Conservation (phyloP, 805 yeast species). For the Sugiyamaella qingdaonensis region DNA sequence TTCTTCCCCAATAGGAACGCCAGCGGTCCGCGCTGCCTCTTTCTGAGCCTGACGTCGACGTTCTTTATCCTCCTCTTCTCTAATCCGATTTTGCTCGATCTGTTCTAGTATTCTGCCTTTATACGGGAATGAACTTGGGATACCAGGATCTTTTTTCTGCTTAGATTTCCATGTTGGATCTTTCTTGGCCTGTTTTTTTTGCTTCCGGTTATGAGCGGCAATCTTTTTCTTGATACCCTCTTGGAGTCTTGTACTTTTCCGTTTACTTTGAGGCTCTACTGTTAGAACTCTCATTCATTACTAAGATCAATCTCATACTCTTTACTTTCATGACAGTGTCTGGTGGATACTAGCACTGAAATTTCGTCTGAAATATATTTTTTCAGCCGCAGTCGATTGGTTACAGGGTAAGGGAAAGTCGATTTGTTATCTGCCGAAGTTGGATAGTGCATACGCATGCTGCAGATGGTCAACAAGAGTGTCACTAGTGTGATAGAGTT, state of each 20-base stretch:
- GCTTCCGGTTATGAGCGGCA: constrained; percentile 84
- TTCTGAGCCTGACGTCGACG: constrained; percentile 35
- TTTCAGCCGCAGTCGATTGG: too few species aligned
- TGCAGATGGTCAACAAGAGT: too few species aligned
- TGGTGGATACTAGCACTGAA: too few species aligned
- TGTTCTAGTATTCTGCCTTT: constrained; percentile 70
- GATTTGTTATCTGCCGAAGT: too few species aligned
- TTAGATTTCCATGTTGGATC: constrained; percentile 93
- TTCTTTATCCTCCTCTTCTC: constrained; percentile 38
- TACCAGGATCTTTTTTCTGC: constrained; percentile 83
- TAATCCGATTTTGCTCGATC: constrained; percentile 48
- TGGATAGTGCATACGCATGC: too few species aligned
- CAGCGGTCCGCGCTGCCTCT: constrained; percentile 33
- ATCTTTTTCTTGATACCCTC: constrained; percentile 97
- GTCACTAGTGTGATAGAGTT: too few species aligned
- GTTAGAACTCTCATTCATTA: background rate
- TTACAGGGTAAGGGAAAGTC: too few species aligned
- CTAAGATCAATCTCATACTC: constrained; percentile 10
- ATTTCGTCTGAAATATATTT: too few species aligned
- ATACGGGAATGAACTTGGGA: constrained; percentile 92
- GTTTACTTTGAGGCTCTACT: constrained; percentile 50
- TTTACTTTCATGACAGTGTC: constrained; percentile 20
- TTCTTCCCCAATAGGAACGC: constrained; percentile 34
- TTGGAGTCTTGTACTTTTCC: constrained; percentile 87
- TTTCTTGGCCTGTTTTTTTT: constrained; percentile 74